phyloP scores from a whole-genome alignment of 2,329 filamentous ascomycete species.

The Aspergillus bombycis region DNA sequence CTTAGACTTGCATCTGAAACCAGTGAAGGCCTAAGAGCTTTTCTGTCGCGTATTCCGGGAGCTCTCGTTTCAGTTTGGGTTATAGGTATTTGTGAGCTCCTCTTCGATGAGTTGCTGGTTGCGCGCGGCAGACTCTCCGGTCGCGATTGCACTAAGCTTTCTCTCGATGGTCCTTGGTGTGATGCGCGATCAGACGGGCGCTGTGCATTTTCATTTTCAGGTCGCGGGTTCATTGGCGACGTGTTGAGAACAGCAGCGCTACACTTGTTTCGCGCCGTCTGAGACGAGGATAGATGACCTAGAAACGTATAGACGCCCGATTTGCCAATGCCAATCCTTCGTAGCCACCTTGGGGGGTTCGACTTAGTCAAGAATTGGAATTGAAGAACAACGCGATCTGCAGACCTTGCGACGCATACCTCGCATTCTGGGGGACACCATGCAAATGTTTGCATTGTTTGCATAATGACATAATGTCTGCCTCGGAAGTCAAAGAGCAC shows the following conservation, averaged over 20 bases:
- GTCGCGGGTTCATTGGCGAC: constrained; percentile 41
- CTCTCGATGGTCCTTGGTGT: constrained; percentile 68
- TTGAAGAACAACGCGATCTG: background rate
- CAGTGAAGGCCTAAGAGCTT: constrained; percentile 41
- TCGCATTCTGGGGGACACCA: constrained; percentile 1
- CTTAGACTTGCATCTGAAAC: constrained; percentile 29
- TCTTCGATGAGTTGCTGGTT: constrained; percentile 44
- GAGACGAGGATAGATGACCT: constrained; percentile 42
- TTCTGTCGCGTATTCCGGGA: constrained; percentile 40
- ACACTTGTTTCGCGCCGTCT: constrained; percentile 67
- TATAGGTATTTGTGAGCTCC: constrained; percentile 28
- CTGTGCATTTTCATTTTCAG: constrained; percentile 23
- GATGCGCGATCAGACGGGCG: constrained; percentile 53
- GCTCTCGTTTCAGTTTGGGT: constrained; percentile 22
- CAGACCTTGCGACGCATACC: background rate
- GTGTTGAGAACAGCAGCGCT: constrained; percentile 48
- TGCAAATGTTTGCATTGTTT: constrained; percentile 41
- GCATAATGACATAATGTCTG: constrained; percentile 40
- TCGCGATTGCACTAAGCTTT: constrained; percentile 65
- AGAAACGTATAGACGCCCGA: background rate
- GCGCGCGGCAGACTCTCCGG: constrained; percentile 58
- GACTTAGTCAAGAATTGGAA: background rate
- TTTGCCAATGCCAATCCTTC: background rate
- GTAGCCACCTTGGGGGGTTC: background rate
- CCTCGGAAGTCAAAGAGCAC: background rate